These are phyloP conservation scores for Beta corolliflora DNA, from an alignment of 179 eudicot species.

Conservation along the genomic window DNA sequence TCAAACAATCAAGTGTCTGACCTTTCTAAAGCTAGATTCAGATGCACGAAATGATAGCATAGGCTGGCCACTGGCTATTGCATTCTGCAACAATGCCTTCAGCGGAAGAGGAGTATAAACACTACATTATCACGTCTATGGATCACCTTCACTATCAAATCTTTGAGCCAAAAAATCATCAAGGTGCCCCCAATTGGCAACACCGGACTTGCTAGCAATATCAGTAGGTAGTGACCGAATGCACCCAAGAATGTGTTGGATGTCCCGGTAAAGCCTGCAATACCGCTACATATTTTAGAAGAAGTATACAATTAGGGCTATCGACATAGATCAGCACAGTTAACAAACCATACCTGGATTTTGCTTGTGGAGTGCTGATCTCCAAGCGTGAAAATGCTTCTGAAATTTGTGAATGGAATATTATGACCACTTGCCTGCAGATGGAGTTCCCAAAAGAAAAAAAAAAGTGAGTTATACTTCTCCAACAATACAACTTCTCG, in stretches of 20 bases:
- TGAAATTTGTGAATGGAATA: slow-evolving; percentile 82
- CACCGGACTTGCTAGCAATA: slow-evolving; percentile 49
- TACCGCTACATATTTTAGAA: slow-evolving; percentile 4
- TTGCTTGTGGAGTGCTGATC: slow-evolving; percentile 80
- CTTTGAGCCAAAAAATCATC: slow-evolving; percentile 82
- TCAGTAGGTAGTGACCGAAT: slow-evolving; percentile 88
- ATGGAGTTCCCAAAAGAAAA: slow-evolving; percentile 2
- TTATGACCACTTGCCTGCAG: slow-evolving; percentile 88
- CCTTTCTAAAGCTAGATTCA: slow-evolving; percentile 32
- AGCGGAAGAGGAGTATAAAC: slow-evolving; percentile 8
- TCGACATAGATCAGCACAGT: background rate
- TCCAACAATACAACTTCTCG: background rate
- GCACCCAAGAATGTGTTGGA: slow-evolving; percentile 88
- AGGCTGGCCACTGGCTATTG: slow-evolving; percentile 24
- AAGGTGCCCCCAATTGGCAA: slow-evolving; percentile 82
- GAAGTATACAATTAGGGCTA: background rate
- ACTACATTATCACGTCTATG: slow-evolving; percentile 31
- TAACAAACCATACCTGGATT: slow-evolving; percentile 55
- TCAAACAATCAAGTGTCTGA: slow-evolving; percentile 17
- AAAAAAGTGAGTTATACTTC: background rate
- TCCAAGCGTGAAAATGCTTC: slow-evolving; percentile 79
- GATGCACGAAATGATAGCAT: slow-evolving; percentile 18
- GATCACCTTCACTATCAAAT: slow-evolving; percentile 55
- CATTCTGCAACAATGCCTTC: slow-evolving; percentile 24
- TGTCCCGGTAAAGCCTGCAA: slow-evolving; percentile 62